Evolutionary conservation across 2,329 filamentous ascomycete species (phyloP), one percentile per base, ranked within the genome.

Genomic region (Fusarium albidum): DNA sequence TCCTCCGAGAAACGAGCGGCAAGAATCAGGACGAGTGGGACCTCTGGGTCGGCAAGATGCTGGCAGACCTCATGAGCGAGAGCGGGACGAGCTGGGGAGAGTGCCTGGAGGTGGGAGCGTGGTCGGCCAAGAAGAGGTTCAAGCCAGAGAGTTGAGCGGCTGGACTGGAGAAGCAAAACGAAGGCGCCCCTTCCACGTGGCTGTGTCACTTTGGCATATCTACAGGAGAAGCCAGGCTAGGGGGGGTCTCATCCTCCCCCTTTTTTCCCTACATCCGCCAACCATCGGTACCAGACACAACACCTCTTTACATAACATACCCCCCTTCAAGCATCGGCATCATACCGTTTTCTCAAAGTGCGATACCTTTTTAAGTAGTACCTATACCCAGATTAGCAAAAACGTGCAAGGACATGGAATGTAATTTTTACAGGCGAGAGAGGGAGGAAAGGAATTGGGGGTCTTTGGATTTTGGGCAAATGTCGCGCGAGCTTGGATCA

Each of bases 21-120:
- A 96, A 96, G 79, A 91, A 89, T 66, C 86, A 90, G 68, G 92
- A 96, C 64, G 93, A 97, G 75, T 97, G 92, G 92, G 90, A 96
- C 71, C 80, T 86, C 34, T 97, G 93, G 93, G 86, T 90, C 75
- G 86, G 88, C 33, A 91, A 88, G 73, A 91, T 96, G 89, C 94
- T 92, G 82, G 84, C 85, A 39, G 89, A 95, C 72, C 74, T 97
- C 67, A 82, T 96, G 68, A 86, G 89, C 70, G 88, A 94, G 55
- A 87, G 86, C 48, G 90, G 91, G 15, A 88, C 90, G 14, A 86
- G 84, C 40, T 92, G 86, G 78, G 92, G 93, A 40, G 93, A 97
- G 73, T 96, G 92, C 73, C 76, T 97, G 15, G 91, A 85, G 67
- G 86, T 92, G 60, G 91, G 94, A 31, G 95, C 92, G 72, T 97